Base-by-base conservation (phyloP, 306 rosid species). In the Vigna hirtella region DNA sequence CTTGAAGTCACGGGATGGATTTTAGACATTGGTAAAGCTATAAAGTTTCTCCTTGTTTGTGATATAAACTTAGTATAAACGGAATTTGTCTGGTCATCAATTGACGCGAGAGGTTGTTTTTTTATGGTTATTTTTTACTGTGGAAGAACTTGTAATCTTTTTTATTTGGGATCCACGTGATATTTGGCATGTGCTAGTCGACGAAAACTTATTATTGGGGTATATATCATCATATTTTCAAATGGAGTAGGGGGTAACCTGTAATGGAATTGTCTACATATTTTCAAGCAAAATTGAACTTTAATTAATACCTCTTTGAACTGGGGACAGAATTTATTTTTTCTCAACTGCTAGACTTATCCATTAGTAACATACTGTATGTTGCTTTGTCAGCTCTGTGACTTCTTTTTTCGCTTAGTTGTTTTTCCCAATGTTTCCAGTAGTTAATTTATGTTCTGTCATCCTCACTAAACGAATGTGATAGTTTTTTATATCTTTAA, bases 111-210 rank as follows among this genome's bases (percentile, higher is more conserved):
- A 64, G 12, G 30, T 48, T 72, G 74, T 52, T 62, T 17, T 18
- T 45, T 36, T 51, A 42, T 53, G 8, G 17, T 36, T 9, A 14
- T 17, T 30, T 51, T 64, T 65, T 14, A 45, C 18, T 62, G 7
- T 67, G 43, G 45, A 20, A 64, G 53, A 32, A 45, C 66, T 38
- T 79, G 14, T 42, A 26, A 18, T 26, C 18, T 72, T 72, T 49
- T 65, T 4, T 55, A 42, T 66, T 56, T 74, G 62, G 64, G 22
- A 6, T 66, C 32, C 36, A 24, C 11, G 20, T 26, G 42, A 66
- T 56, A 43, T 32, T 55, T 66, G 52, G 70, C 47, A 24, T 57
- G 65, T 77, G 51, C 69, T 53, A 77, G 53, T 77, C 6, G 72
- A 65, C 32, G 68, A 53, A 55, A 68, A 59, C 30, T 43, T 26